Evolutionary conservation across 352 stramenopile species (phyloP).

Genomic region (Lagenidium giganteum): DNA sequence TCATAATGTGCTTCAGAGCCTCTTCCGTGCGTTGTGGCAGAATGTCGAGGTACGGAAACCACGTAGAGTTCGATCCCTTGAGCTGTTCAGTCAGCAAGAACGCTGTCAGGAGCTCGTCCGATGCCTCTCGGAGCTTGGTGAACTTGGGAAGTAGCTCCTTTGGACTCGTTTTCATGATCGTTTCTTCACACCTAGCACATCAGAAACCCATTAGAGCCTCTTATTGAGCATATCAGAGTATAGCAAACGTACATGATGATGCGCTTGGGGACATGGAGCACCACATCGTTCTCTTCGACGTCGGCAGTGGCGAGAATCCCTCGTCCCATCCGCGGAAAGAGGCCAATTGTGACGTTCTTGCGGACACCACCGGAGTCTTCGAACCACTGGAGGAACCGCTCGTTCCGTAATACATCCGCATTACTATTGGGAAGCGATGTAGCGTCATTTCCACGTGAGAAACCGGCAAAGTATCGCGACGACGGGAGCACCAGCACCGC

Average conservation of each 20-base stretch:
- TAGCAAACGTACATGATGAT: constrained; percentile 13
- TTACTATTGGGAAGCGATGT: no score
- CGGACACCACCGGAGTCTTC: constrained; percentile 9
- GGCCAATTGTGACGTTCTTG: constrained; percentile 8
- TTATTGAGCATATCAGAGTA: neutral
- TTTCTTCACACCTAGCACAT: constrained; percentile 27
- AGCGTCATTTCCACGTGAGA: no score
- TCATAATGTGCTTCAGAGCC: constrained; percentile 1
- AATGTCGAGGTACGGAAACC: constrained; percentile 50
- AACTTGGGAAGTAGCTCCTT: constrained; percentile 29
- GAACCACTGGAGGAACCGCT: constrained; percentile 16
- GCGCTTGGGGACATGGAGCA: constrained; percentile 8
- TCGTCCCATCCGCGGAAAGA: constrained; percentile 19
- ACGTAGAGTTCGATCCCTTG: constrained; percentile 30
- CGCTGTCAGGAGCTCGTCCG: constrained; percentile 54
- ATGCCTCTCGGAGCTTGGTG: constrained; percentile 19
- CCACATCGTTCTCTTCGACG: constrained; percentile 12
- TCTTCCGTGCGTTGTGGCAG: constrained; percentile 20
- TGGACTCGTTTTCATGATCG: constrained; percentile 16
- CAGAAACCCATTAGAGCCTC: neutral
- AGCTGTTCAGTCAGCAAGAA: constrained; percentile 56
- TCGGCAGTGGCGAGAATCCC: constrained; percentile 11
- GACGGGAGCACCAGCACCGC: no score
- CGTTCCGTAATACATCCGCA: no score
- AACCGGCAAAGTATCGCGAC: no score